These are phyloP conservation scores for Rutidosis leptorrhynchoides DNA, from an alignment of 129 eudicot species.

Conservation along the genomic window DNA sequence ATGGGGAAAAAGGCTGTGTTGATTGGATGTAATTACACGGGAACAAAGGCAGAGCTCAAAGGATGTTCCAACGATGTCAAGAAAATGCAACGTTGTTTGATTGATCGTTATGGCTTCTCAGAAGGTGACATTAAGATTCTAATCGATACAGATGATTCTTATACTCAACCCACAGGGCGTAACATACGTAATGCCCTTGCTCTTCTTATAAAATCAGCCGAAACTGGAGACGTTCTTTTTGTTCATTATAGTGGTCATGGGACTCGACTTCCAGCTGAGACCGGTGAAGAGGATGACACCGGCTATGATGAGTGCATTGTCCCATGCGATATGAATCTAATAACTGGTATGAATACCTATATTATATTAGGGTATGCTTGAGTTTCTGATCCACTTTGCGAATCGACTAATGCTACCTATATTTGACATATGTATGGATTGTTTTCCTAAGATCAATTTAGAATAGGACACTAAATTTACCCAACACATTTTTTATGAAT, in stretches of 20 bases:
- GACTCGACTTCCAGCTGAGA: constrained; percentile 83
- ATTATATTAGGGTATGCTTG: too few species aligned
- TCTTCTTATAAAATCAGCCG: constrained; percentile 59
- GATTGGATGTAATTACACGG: constrained; percentile 76
- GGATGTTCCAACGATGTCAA: constrained; percentile 85
- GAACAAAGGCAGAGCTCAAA: constrained; percentile 78
- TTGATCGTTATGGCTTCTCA: constrained; percentile 66
- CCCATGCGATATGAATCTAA: constrained; percentile 86
- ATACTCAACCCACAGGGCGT: constrained; percentile 69
- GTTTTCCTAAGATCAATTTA: too few species aligned
- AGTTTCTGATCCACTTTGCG: too few species aligned
- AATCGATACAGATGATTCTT: constrained; percentile 61
- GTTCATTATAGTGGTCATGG: constrained; percentile 95
- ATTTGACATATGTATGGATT: too few species aligned
- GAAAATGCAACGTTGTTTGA: constrained; percentile 54
- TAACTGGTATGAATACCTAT: constrained; percentile 47
- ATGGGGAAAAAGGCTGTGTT: constrained; percentile 79
- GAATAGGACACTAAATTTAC: too few species aligned
- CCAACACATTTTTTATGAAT: too few species aligned
- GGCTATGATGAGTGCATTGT: constrained; percentile 96
- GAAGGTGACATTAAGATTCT: constrained; percentile 60
- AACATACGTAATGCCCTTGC: constrained; percentile 59
- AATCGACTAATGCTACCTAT: too few species aligned
- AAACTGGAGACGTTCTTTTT: constrained; percentile 52
- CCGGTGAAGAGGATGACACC: constrained; percentile 87